Evolutionary conservation across 768 basidiomycete species (phyloP), one percentile per base, ranked within the genome.

Genomic region (Phaeotremella skinneri): DNA sequence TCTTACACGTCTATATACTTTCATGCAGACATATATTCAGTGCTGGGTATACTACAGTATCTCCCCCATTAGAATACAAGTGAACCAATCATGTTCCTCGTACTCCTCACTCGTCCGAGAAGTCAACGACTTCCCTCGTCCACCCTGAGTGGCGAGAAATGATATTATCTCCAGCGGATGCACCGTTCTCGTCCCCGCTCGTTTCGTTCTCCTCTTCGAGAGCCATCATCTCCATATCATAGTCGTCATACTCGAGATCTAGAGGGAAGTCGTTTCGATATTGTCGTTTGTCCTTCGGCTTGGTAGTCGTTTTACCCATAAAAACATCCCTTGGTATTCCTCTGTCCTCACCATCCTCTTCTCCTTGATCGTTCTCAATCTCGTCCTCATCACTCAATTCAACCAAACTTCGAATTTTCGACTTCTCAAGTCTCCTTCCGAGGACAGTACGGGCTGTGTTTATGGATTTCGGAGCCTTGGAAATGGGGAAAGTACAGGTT

Each of bases 401-500:
- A 25, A 27, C 49, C 21, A 51, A 25, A 11, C 20, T 30, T 14
- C 16, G 23, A 32, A 23, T 50, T 32, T 51, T 32, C 9, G 31
- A 26, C 21, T 42, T 47, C 50, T 55, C 54, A 41, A 7, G 16
- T 48, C 43, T 9, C 21, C 26, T 30, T 49, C 32, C 27, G 37
- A 9, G 9, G 37, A 39, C 37, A n/a, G n/a, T 39, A n/a, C 11
- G 9, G 37, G 9, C n/a, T n/a, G 37, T 55, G 2, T 39, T 51
- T 21, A 17, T 45, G 20, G 29, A 13, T 20, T 9, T 5, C 30
- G 7, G 27, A n/a, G 25, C 43, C 27, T 55, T 59, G 20, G 34
- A 29, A 30, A 30, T 50, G 17, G 43, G 62, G 54, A 73, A 73
- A 0, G 69, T 62, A 55, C 67, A 68, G 49, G 68, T 63, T 16